Evolutionary conservation across 2,329 filamentous ascomycete species (phyloP).

Genomic region (Venturia pyrina): DNA sequence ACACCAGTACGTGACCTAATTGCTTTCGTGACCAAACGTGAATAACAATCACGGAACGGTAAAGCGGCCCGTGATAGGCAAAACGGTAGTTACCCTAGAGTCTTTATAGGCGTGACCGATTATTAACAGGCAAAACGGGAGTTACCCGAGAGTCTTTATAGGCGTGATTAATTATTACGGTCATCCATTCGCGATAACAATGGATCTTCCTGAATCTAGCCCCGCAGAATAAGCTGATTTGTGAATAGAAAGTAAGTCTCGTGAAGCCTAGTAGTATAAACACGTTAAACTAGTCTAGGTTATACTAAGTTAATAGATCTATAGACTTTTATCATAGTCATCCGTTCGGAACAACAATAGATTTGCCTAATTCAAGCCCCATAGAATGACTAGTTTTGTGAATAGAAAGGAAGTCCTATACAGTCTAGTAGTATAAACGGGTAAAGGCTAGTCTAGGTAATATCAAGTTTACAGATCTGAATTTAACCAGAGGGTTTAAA

Average conservation of each 20-base stretch:
- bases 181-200: not conserved
- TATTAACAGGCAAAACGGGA: too few relatives aligned
- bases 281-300: not conserved
- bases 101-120: not conserved
- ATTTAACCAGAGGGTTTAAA: too few relatives aligned
- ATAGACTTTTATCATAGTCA: too few relatives aligned
- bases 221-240: not conserved
- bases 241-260: not conserved
- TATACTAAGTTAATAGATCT: too few relatives aligned
- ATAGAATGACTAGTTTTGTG: too few relatives aligned
- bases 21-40: not conserved
- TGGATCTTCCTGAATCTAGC: not conserved
- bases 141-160: not conserved
- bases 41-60: not conserved
- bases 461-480: too few relatives aligned
- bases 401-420: too few relatives aligned
- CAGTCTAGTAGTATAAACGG: too few relatives aligned
- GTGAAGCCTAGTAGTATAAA: not conserved
- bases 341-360: too few relatives aligned
- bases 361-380: too few relatives aligned
- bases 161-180: not conserved
- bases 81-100: not conserved
- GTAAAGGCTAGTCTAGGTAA: too few relatives aligned
- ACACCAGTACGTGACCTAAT: not conserved
- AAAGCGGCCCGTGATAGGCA: not conserved